These are phyloP conservation scores for Datura wrightii DNA, from an alignment of 257 asterid species.

Conservation along the genomic window DNA sequence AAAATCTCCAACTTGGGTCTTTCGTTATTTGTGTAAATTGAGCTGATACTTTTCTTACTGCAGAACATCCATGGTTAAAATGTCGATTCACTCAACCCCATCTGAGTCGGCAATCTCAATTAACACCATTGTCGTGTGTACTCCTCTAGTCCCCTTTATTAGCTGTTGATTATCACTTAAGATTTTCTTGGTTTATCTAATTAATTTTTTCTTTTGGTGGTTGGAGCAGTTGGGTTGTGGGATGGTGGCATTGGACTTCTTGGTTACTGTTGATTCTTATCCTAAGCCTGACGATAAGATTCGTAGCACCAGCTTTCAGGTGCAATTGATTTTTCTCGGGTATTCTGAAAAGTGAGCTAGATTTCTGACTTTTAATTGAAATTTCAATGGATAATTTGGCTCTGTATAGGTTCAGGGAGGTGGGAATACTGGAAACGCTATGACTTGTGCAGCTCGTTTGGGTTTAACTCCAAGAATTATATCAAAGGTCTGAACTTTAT, in stretches of 20 bases:
- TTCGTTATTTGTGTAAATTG: background rate
- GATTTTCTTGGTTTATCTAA: background rate
- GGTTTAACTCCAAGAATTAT: slow-evolving; percentile 80
- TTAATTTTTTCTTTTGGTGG: background rate
- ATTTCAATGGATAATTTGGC: background rate
- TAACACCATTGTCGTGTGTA: background rate
- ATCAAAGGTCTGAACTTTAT: slow-evolving; percentile 64
- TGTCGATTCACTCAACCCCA: background rate
- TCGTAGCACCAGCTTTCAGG: slow-evolving; percentile 79
- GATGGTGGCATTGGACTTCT: slow-evolving; percentile 55
- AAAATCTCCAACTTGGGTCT: background rate
- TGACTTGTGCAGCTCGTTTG: slow-evolving; percentile 84
- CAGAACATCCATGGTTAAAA: background rate
- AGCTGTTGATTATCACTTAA: background rate
- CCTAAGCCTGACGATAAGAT: slow-evolving; percentile 88
- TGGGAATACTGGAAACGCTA: slow-evolving; percentile 88
- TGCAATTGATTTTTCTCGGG: slow-evolving; percentile 37
- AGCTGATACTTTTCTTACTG: background rate
- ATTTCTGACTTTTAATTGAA: background rate
- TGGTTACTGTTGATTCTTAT: slow-evolving; percentile 81
- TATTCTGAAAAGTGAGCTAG: background rate
- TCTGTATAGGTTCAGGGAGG: slow-evolving; percentile 72
- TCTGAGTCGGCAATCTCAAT: background rate
- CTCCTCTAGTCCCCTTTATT: background rate
- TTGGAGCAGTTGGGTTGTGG: slow-evolving; percentile 76